A percentile compares a stretch with the other conserved stretches of the same genome.
Conservation (phyloP, 1,139 yeast genomes). For the Hemisphaericaspora subhashii region DNA sequence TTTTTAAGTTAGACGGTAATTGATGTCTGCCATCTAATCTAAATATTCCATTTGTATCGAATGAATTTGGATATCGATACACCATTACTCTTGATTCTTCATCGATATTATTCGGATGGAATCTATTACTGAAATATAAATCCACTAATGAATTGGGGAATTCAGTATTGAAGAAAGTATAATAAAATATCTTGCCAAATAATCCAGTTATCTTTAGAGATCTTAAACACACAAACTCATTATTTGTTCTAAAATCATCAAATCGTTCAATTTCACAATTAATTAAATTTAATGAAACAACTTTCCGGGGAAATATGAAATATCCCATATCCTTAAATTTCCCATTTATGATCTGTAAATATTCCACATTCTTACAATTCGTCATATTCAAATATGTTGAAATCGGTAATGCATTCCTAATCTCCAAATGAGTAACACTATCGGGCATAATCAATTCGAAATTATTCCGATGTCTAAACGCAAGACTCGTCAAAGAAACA, state of each 20-base stretch:
- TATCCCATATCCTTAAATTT: constrained; percentile 7
- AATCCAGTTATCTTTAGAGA: constrained; percentile 3
- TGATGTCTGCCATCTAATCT: neutral
- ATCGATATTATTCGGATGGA: constrained; percentile 1
- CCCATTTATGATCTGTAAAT: constrained; percentile 2
- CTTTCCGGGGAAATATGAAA: constrained; percentile 1
- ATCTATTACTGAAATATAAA: constrained; percentile 1
- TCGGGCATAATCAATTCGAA: constrained; percentile 2
- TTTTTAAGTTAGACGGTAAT: neutral
- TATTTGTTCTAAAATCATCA: constrained; percentile 4
- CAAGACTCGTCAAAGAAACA: constrained; percentile 3
- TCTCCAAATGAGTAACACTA: constrained; percentile 3
- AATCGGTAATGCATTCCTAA: constrained; percentile 4
- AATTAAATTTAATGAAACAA: neutral
- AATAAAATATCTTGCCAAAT: constrained; percentile 4
- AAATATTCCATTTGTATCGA: constrained; percentile 3
- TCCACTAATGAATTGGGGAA: constrained; percentile 1
- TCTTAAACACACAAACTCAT: neutral
- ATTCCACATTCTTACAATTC: neutral
- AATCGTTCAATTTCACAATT: constrained; percentile 5
- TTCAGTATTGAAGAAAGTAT: constrained; percentile 4
- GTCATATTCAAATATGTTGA: constrained; percentile 4
- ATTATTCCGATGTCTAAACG: constrained; percentile 1
- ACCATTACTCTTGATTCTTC: constrained; percentile 1
- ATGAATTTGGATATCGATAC: constrained; percentile 4